Percentiles rank a stretch among this genome's conserved stretches.
Evolutionary conservation across 129 eudicot species (phyloP).

Genomic region (Lactuca sativa): DNA sequence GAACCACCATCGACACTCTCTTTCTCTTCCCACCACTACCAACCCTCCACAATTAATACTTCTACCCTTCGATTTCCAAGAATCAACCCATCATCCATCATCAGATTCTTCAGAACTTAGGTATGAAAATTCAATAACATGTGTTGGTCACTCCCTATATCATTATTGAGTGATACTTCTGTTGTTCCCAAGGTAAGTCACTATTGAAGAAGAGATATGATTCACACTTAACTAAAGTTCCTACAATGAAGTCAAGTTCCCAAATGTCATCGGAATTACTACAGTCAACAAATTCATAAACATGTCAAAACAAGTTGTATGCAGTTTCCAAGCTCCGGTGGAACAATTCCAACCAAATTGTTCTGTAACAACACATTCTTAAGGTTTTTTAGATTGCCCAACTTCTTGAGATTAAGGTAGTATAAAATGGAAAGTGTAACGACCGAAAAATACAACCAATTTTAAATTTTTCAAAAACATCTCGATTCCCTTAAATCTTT

Average conservation of each 20-base stretch:
- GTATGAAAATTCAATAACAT: no score
- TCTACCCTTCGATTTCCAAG: no score
- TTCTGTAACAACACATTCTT: slow-evolving; percentile 79
- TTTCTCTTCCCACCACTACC: no score
- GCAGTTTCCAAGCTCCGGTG: slow-evolving; percentile 75
- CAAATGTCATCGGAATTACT: slow-evolving; percentile 55
- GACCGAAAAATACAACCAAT: no score
- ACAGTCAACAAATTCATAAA: slow-evolving; percentile 82
- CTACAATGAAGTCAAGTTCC: slow-evolving; percentile 57
- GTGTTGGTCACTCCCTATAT: no score
- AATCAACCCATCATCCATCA: no score
- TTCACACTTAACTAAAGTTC: slow-evolving; percentile 83
- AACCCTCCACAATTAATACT: no score
- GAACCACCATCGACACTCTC: no score
- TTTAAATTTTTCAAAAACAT: no score
- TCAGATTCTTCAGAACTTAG: no score
- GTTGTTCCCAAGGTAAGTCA: slow-evolving; percentile 61
- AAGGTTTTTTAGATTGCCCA: slow-evolving; percentile 60
- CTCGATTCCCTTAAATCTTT: no score
- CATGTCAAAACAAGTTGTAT: slow-evolving; percentile 47
- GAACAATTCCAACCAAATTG: slow-evolving; percentile 66
- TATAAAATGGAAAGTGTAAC: no score
- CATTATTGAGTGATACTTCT: slow-evolving; percentile 52
- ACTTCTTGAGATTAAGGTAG: neutral
- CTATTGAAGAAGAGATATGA: slow-evolving; percentile 71